Evolutionary conservation across 176 grass and related monocot genomes (phyloP), one percentile per base, ranked within the genome.

Genomic region (Bolboschoenus planiculmis): DNA sequence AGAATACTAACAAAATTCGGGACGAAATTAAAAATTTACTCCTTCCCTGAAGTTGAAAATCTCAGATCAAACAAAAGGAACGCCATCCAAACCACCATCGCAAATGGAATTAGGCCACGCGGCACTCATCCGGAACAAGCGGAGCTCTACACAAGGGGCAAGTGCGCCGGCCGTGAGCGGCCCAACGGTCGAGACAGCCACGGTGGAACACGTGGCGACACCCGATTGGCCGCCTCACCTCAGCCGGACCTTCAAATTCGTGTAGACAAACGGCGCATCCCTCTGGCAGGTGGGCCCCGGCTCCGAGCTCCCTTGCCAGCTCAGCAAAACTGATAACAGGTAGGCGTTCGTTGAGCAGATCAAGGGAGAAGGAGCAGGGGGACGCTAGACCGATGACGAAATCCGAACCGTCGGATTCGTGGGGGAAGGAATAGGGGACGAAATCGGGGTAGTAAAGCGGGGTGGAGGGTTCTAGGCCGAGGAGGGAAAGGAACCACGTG

Each of bases 191-290:
- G 20, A 97, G 87, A 85, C 92, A 97, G 0, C 53, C 82, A 50
- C 88, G 88, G 90, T 97, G 95, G 88, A 97, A 94, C 23, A 93
- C 92, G 84, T 97, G 95, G 31, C 88, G 72, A 78, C 95, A 97
- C 0, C 87, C 87, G 36, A 64, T 74, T 23, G 88, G 77, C 20
- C 90, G 90, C 73, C 95, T 90, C 57, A 97, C 95, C 66, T 88
- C 74, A 14, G 88, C 92, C 43, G 88, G 78, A 29, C 78, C 88
- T 26, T 93, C 53, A 85, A 97, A 91, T 44, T 97, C 95, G 78
- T 81, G 77, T 20, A 97, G 85, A 89, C 95, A 97, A 10, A 97
- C 95, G 21, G 84, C 90, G 85, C 95, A 97, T 10, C 83, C 79
- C 4, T 58, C 81, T 1, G 83, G 83, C 16, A 74, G 79, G 5